Percentiles rank a stretch among this genome's conserved stretches.
phyloP scores from a whole-genome alignment of 2,329 filamentous ascomycete species.

The Ophiostoma ulmi region DNA sequence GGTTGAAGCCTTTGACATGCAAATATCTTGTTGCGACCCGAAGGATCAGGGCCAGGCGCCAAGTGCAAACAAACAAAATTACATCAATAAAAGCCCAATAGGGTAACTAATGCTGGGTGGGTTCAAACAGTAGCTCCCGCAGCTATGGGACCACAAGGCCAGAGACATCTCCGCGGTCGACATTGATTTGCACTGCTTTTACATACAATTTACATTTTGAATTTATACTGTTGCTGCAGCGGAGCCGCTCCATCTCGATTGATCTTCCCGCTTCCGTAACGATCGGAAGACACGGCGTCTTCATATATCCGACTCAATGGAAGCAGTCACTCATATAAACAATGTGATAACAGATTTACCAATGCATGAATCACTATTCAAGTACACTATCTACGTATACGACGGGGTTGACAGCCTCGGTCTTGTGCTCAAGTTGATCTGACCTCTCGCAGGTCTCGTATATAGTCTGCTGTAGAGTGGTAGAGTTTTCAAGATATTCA shows the following conservation, averaged over 20 bases:
- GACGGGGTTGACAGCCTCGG: no score
- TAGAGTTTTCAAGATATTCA: no score
- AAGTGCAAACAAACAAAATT: neutral
- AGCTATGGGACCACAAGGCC: neutral
- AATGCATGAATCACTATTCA: no score
- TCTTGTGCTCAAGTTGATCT: no score
- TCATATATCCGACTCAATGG: neutral
- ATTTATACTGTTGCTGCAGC: neutral
- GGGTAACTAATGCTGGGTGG: neutral
- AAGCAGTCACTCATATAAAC: no score
- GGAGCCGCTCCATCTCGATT: neutral
- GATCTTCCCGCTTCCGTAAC: neutral
- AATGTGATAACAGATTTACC: no score
- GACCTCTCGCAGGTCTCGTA: no score
- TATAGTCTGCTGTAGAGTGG: no score
- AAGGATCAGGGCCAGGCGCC: neutral
- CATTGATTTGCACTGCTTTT: neutral
- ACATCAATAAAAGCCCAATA: neutral
- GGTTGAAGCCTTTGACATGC: neutral
- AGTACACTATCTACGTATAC: no score
- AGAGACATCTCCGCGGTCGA: constrained; percentile 9
- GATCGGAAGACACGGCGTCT: neutral
- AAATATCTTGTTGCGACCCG: neutral
- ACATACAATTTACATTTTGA: neutral
- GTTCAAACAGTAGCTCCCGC: neutral